Percentiles rank a stretch among this genome's conserved stretches.
Evolutionary conservation across 2,329 filamentous ascomycete genomes (phyloP).

Genomic region (Monosporascus cannonballus): DNA sequence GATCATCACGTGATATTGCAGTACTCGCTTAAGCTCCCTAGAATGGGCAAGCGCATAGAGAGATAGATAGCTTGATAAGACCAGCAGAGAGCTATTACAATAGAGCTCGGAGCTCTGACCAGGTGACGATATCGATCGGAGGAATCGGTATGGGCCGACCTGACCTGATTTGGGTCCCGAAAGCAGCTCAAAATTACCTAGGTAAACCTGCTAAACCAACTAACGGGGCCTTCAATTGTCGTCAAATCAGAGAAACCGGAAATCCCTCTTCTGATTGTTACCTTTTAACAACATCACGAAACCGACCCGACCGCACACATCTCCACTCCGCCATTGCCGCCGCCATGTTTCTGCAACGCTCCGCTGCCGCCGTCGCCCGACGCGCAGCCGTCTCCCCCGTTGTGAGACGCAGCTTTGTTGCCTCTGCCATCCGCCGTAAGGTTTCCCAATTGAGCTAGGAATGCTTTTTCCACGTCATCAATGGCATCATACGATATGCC

Average conservation of each 20-base stretch:
- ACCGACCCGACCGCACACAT: slow-evolving; percentile 7
- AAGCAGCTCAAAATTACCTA: not conserved
- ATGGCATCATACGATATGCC: slow-evolving; percentile 24
- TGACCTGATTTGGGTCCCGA: not conserved
- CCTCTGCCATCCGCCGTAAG: slow-evolving; percentile 57
- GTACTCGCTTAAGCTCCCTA: too few relatives aligned
- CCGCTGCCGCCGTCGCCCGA: slow-evolving; percentile 54
- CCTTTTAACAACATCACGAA: slow-evolving; percentile 21
- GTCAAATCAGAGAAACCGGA: slow-evolving; percentile 42
- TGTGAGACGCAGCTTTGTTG: slow-evolving; percentile 54
- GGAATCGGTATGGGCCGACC: too few relatives aligned
- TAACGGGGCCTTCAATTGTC: slow-evolving; percentile 3
- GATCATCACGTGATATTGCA: too few relatives aligned
- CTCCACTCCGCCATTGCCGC: slow-evolving; percentile 17
- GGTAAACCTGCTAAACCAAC: not conserved
- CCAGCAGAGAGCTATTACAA: too few relatives aligned
- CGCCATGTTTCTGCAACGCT: slow-evolving; percentile 60
- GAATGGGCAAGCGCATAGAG: too few relatives aligned
- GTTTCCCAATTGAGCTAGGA: slow-evolving; percentile 1
- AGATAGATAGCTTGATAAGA: too few relatives aligned
- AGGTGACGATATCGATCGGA: too few relatives aligned
- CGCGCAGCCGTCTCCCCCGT: slow-evolving; percentile 49
- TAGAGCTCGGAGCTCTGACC: too few relatives aligned
- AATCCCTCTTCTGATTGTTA: slow-evolving; percentile 33
- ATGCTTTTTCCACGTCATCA: not conserved